Conservation (phyloP, 2,329 filamentous ascomycete genomes). For the Mollisiaceae sp. region DNA sequence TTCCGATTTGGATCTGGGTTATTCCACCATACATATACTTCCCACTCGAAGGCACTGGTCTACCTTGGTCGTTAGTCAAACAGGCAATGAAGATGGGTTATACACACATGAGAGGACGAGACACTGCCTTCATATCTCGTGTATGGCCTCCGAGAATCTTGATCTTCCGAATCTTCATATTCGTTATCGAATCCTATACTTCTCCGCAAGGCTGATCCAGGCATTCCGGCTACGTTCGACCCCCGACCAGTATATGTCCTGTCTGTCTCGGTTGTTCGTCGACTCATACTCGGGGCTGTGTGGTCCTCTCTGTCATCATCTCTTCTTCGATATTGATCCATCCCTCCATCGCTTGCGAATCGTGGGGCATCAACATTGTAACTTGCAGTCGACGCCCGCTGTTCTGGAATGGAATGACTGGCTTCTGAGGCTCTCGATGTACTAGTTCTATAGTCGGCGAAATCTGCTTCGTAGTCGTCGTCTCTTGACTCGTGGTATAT, state of each 20-base stretch:
- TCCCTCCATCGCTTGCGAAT: background rate
- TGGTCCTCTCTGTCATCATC: background rate
- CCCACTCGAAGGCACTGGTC: background rate
- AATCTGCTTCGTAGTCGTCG: background rate
- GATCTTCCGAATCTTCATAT: background rate
- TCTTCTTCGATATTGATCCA: background rate
- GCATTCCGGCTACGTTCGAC: background rate
- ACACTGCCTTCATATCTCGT: background rate
- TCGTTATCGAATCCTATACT: background rate
- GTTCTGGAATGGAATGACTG: background rate
- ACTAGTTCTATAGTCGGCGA: background rate
- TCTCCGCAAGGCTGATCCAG: background rate
- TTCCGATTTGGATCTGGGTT: background rate
- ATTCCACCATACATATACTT: constrained; percentile 2
- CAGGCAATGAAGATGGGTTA: background rate
- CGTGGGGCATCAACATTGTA: background rate
- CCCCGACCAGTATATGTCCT: background rate
- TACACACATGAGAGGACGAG: background rate
- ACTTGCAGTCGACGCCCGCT: background rate
- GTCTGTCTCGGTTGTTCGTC: background rate
- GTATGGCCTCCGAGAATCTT: background rate
- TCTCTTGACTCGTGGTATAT: background rate
- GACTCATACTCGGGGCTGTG: background rate
- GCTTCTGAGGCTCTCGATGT: background rate
- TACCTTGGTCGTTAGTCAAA: background rate